A percentile compares a stretch with the other conserved stretches of the same genome.
Evolutionary conservation across 768 basidiomycete species (phyloP).

Genomic region (Leucocoprinus leucothites): DNA sequence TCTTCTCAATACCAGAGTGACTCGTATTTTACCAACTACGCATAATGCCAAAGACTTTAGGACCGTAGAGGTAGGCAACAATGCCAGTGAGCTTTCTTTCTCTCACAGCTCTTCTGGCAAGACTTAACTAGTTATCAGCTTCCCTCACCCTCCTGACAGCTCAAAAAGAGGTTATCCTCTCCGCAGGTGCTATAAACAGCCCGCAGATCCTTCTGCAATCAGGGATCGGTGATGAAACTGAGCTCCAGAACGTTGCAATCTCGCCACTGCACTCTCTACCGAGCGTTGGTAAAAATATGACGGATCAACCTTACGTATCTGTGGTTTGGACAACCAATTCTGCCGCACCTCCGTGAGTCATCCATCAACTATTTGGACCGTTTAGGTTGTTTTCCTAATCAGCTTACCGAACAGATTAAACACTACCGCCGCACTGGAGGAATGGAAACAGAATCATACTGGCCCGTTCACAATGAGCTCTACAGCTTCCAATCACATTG

Average conservation of each 20-base stretch:
- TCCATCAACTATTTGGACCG: conserved; percentile 4
- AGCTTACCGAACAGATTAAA: not conserved
- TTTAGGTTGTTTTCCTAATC: not conserved
- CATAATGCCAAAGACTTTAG: conserved; percentile 2
- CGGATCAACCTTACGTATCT: conserved; percentile 23
- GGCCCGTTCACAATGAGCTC: conserved; percentile 19
- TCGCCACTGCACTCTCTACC: conserved; percentile 21
- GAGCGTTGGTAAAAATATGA: conserved; percentile 26
- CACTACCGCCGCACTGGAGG: conserved; percentile 3
- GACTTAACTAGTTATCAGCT: not conserved
- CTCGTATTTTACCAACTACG: conserved; percentile 12
- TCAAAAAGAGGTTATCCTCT: conserved; percentile 49
- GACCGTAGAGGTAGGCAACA: conserved; percentile 13
- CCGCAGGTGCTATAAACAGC: conserved; percentile 31
- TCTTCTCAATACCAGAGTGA: conserved; percentile 20
- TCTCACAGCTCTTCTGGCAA: not conserved
- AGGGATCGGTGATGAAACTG: conserved; percentile 28
- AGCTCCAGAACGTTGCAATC: conserved; percentile 22
- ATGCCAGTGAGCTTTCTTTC: not conserved
- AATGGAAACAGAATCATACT: conserved; percentile 18
- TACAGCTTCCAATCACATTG: conserved; percentile 18
- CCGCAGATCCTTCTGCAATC: conserved; percentile 30
- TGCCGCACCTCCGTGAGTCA: conserved; percentile 18
- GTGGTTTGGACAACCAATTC: conserved; percentile 26
- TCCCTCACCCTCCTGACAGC: conserved; percentile 25